Evolutionary conservation across 2,329 filamentous ascomycete genomes (phyloP).

Genomic region (Chaetomium globosum): DNA sequence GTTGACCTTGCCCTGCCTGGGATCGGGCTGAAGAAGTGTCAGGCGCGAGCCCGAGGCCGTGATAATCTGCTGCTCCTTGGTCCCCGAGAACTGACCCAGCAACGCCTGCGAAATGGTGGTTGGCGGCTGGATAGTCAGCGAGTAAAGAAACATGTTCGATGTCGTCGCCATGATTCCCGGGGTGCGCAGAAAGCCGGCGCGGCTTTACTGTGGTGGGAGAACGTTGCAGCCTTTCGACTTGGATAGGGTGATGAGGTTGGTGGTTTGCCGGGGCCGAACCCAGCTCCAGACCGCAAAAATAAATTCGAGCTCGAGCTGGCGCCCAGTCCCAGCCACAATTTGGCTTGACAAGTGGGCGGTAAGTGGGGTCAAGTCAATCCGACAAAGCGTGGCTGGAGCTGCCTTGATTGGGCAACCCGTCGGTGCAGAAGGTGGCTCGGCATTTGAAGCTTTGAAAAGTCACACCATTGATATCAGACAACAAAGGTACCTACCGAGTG

Average conservation of each 20-base stretch:
- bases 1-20: constrained; percentile 80
- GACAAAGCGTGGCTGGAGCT: constrained; percentile 26
- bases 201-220: constrained; percentile 39
- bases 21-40: constrained; percentile 82
- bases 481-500: background rate
- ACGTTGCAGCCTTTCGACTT: constrained; percentile 25
- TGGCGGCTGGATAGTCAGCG: constrained; percentile 90
- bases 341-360: background rate
- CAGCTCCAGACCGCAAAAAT: constrained; percentile 4
- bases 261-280: constrained; percentile 12
- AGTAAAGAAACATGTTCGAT: constrained; percentile 98
- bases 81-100: constrained; percentile 91
- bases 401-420: constrained; percentile 27
- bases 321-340: constrained; percentile 5
- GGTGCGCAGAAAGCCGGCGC: constrained; percentile 56
- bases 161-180: constrained; percentile 82
- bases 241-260: constrained; percentile 17
- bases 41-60: constrained; percentile 89
- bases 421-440: constrained; percentile 14
- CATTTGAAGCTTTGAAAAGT: constrained; percentile 18
- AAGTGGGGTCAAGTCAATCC: background rate
- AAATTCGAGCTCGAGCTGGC: constrained; percentile 3
- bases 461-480: background rate
- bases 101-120: constrained; percentile 88
- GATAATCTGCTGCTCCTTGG: constrained; percentile 96